Base-by-base conservation (phyloP, 2,329 filamentous ascomycete species). In the Botryotinia convoluta region DNA sequence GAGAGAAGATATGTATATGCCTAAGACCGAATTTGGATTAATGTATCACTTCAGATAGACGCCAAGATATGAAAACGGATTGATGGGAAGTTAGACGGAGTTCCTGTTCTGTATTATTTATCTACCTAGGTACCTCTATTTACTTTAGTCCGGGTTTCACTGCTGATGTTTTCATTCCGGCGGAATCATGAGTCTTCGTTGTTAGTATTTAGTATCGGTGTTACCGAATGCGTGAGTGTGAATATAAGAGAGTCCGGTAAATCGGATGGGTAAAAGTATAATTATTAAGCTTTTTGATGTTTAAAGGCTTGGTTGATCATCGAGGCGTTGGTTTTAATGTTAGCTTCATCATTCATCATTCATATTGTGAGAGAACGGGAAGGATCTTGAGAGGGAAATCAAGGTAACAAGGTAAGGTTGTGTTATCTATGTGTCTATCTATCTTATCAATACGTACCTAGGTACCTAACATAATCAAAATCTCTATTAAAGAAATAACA, bases 51-150 rank as follows among this genome's bases (percentile, higher is more conserved):
- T 61, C 20, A 2, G 16, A 39, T 5, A 54, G 16, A 29, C 10
- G 45, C 64, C 64, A 67, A 67, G 64, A 67, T 32, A 29, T 67
- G 64, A 32, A 51, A 67, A 67, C 42, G 44, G 26, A 51, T 51
- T 14, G 48, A n/a, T 51, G 48, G 2, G 48, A 51, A 26, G 48
- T 14, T n/a, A n/a, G 48, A 51, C 48, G 48, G 26, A n/a, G 48
- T n/a, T 51, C 12, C 12, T 51, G 48, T 51, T 51, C n/a, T n/a
- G n/a, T 26, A 1, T 10, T 26, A 6, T 26, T 3, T 26, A 10
- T 5, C 45, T 51, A 51, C 20, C 0, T 22, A 48, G 44, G 7
- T 22, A 48, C 44, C 20, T 22, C 44, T 3, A 14, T 45, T 7
- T 12, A 51, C 2, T 51, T 51, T 51, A 1, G 22, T 51, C 45